phyloP scores from a whole-genome alignment of 1,284 basidiomycete species.

The Ustilago loliicola region DNA sequence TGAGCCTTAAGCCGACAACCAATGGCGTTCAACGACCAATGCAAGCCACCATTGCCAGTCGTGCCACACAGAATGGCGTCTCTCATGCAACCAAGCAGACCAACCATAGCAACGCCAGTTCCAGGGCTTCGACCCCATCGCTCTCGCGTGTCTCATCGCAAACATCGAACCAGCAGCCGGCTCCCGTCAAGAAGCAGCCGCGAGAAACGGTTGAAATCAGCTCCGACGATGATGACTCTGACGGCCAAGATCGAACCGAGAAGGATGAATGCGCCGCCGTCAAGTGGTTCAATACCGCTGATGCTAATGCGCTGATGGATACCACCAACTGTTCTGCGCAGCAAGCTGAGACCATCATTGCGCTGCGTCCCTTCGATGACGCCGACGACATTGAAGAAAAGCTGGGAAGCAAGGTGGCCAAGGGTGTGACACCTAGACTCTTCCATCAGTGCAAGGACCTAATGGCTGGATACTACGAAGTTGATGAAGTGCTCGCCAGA shows the following conservation, averaged over 20 bases:
- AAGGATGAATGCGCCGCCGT: slow-evolving; percentile 62
- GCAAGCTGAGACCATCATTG: slow-evolving; percentile 85
- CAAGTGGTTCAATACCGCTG: slow-evolving; percentile 87
- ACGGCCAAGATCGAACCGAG: slow-evolving; percentile 50
- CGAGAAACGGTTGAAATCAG: slow-evolving; percentile 40
- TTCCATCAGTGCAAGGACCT: slow-evolving; percentile 91
- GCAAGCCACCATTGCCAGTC: slow-evolving; percentile 3
- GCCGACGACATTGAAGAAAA: slow-evolving; percentile 76
- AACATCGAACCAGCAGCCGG: slow-evolving; percentile 4
- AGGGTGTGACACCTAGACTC: slow-evolving; percentile 89
- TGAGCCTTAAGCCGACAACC: slow-evolving; percentile 32
- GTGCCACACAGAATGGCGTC: slow-evolving; percentile 15
- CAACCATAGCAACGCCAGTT: slow-evolving; percentile 20
- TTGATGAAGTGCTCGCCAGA: slow-evolving; percentile 87
- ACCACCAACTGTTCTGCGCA: slow-evolving; percentile 87
- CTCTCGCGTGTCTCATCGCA: slow-evolving; percentile 24
- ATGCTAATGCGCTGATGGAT: slow-evolving; percentile 83
- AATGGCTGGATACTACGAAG: slow-evolving; percentile 86
- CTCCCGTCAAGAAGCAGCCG: slow-evolving; percentile 11
- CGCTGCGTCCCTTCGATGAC: slow-evolving; percentile 83
- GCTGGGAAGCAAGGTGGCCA: slow-evolving; percentile 85
- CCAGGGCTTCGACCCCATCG: slow-evolving; percentile 28
- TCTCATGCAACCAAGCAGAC: slow-evolving; percentile 16
- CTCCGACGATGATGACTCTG: slow-evolving; percentile 60
- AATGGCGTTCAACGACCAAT: slow-evolving; percentile 18